A percentile compares a stretch with the other conserved stretches of the same genome.
These are phyloP conservation scores for Halenospora varia DNA, from an alignment of 495 filamentous ascomycete species.

Conservation along the genomic window DNA sequence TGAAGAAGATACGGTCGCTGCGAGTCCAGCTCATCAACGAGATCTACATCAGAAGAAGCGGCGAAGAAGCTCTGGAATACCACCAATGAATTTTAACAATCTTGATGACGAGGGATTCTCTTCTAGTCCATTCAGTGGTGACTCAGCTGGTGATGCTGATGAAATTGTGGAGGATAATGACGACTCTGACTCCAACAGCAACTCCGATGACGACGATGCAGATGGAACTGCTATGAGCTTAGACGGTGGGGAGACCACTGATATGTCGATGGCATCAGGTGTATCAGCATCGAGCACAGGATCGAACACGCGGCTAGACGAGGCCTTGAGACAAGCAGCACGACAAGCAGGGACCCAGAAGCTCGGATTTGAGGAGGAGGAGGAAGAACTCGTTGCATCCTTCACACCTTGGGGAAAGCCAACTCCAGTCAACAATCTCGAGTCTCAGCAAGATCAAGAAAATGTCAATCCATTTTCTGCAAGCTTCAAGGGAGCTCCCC, in stretches of 20 bases:
- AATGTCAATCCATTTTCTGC: constrained; percentile 51
- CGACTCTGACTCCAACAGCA: constrained; percentile 45
- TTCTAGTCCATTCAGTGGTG: constrained; percentile 75
- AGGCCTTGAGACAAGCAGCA: constrained; percentile 71
- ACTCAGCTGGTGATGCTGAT: constrained; percentile 58
- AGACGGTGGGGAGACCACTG: constrained; percentile 65
- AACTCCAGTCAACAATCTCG: constrained; percentile 20
- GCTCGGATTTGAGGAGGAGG: constrained; percentile 60
- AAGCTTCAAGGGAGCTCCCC: constrained; percentile 20
- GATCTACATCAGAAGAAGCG: constrained; percentile 62
- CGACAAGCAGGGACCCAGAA: constrained; percentile 63
- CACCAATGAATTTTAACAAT: constrained; percentile 56
- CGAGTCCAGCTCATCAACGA: constrained; percentile 67
- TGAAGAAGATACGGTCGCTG: constrained; percentile 50
- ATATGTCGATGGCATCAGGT: constrained; percentile 54
- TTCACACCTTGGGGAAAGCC: constrained; percentile 67
- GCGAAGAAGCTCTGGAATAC: constrained; percentile 61
- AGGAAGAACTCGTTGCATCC: constrained; percentile 71
- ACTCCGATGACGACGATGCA: constrained; percentile 63
- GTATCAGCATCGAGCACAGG: constrained; percentile 57
- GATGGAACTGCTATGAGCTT: constrained; percentile 75
- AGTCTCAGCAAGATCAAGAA: constrained; percentile 52
- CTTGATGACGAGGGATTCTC: constrained; percentile 63
- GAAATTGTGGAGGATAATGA: constrained; percentile 47
- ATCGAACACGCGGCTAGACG: constrained; percentile 66